phyloP scores from a whole-genome alignment of 371 early-diverging fungal species.

The Dinochytrium kinnereticum region DNA sequence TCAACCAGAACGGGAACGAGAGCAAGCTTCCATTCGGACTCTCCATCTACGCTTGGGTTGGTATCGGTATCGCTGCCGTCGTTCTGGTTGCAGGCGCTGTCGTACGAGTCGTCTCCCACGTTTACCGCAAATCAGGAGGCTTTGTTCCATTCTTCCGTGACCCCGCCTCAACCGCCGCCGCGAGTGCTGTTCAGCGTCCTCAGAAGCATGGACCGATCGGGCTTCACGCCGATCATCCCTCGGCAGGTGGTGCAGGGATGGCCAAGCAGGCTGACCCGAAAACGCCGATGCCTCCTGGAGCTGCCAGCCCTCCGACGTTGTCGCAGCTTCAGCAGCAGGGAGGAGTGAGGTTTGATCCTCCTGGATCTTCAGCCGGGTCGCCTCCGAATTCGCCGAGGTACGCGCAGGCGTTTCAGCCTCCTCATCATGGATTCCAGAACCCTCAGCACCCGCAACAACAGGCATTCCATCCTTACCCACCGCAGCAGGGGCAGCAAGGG shows the following conservation, averaged over 20 bases:
- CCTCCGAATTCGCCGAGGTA: too few species aligned
- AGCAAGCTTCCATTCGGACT: neutral
- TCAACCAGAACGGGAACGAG: neutral
- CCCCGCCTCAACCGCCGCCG: constrained; percentile 5
- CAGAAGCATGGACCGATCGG: constrained; percentile 9
- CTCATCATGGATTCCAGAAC: too few species aligned
- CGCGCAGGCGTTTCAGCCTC: too few species aligned
- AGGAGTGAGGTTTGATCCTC: too few species aligned
- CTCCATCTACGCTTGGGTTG: constrained; percentile 3
- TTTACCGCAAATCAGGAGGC: neutral
- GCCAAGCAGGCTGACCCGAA: too few species aligned
- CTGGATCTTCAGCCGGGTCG: too few species aligned
- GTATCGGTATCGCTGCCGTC: neutral
- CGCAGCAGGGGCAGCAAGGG: too few species aligned
- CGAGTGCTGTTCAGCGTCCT: neutral
- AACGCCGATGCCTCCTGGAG: too few species aligned
- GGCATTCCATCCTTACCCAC: too few species aligned
- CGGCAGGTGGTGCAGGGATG: neutral
- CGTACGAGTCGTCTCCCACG: neutral
- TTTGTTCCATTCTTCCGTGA: constrained; percentile 11
- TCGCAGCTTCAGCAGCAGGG: too few species aligned
- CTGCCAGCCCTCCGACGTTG: too few species aligned
- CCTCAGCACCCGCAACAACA: too few species aligned
- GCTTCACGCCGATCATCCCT: neutral
- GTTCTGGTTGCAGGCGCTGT: constrained; percentile 1